Evolutionary conservation across 352 stramenopile genomes (phyloP).

Genomic region (Halophytophthora batemanensis): DNA sequence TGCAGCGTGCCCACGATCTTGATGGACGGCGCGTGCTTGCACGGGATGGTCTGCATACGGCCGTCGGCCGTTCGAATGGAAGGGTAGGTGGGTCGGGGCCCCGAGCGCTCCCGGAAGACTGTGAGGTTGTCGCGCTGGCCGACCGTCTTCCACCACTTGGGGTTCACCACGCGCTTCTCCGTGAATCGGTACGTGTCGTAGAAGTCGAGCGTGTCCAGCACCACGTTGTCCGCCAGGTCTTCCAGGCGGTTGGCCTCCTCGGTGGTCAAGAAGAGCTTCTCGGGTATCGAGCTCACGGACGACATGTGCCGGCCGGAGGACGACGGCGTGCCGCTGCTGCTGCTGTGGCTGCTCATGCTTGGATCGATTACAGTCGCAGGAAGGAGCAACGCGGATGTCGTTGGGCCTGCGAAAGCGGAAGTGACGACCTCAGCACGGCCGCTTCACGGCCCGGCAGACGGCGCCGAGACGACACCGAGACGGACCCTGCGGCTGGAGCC

Average conservation of each 20-base stretch:
- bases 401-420: too few species aligned
- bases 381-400: neutral
- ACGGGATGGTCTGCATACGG: conserved; percentile 19
- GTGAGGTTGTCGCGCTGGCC: conserved; percentile 42
- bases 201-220: conserved; percentile 37
- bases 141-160: conserved; percentile 40
- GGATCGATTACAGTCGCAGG: neutral
- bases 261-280: conserved; percentile 17
- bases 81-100: conserved; percentile 23
- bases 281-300: conserved; percentile 13
- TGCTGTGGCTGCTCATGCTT: conserved; percentile 25
- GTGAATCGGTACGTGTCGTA: conserved; percentile 35
- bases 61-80: conserved; percentile 32
- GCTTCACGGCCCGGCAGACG: too few species aligned
- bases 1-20: conserved; percentile 37
- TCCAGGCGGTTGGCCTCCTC: conserved; percentile 21
- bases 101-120: conserved; percentile 38
- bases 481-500: too few species aligned
- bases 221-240: conserved; percentile 30
- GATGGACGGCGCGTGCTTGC: conserved; percentile 29
- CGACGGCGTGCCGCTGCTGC: neutral
- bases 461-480: too few species aligned
- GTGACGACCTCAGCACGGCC: too few species aligned
- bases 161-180: conserved; percentile 30
- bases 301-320: conserved; percentile 14